A percentile compares a stretch with the other conserved stretches of the same genome.
These are phyloP conservation scores for Plasmodium berghei DNA, from an alignment of 169 alveolate species.

Conservation along the genomic window DNA sequence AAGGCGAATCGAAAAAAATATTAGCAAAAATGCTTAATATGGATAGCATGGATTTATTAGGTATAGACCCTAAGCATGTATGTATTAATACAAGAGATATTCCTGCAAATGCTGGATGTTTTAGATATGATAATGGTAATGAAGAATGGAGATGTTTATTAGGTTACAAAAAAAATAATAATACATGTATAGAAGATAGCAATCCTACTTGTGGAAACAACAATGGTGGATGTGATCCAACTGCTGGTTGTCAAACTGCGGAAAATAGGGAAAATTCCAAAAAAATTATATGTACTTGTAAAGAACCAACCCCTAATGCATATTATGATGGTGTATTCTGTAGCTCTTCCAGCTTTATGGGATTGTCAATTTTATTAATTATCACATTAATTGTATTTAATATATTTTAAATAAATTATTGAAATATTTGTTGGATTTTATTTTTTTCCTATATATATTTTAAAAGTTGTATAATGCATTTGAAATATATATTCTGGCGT, in stretches of 20 bases:
- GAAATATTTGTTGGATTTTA: not conserved
- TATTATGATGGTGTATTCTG: slow-evolving; percentile 45
- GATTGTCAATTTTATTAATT: slow-evolving; percentile 33
- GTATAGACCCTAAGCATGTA: not conserved
- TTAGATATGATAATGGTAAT: slow-evolving; percentile 19
- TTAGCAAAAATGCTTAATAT: slow-evolving; percentile 5
- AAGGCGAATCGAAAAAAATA: not conserved
- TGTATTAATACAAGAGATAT: slow-evolving; percentile 4
- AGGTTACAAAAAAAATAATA: slow-evolving; percentile 7
- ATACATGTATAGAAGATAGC: slow-evolving; percentile 17
- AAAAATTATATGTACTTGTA: slow-evolving; percentile 28
- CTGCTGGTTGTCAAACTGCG: slow-evolving; percentile 12
- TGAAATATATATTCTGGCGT: not conserved
- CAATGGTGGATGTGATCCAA: slow-evolving; percentile 67
- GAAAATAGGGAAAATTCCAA: not conserved
- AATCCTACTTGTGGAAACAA: slow-evolving; percentile 27
- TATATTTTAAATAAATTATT: slow-evolving; percentile 6
- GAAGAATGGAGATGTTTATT: slow-evolving; percentile 71
- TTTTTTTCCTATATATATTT: not conserved
- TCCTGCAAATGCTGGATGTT: slow-evolving; percentile 59
- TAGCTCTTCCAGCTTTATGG: slow-evolving; percentile 49
- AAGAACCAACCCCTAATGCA: slow-evolving; percentile 9
- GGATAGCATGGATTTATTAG: not conserved
- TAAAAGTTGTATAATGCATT: not conserved
- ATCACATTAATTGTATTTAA: slow-evolving; percentile 16